Conservation (phyloP, 306 rosid species). For the Echinosophora koreensis region DNA sequence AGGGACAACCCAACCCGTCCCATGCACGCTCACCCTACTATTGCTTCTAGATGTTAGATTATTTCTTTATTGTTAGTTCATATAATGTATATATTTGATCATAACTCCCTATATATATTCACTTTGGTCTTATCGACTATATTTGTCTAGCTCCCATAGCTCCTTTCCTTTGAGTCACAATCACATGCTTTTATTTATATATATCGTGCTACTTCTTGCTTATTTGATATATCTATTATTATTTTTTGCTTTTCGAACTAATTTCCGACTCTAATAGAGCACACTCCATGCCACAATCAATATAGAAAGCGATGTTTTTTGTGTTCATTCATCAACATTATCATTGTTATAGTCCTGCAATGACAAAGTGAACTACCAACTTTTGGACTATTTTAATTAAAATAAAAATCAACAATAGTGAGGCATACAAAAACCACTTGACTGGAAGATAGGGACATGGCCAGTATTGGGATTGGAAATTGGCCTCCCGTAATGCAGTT, state of each 20-base stretch:
- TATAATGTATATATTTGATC: too few relatives aligned
- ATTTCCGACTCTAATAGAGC: constrained; percentile 37
- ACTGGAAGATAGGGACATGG: constrained; percentile 39
- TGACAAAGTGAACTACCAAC: constrained; percentile 52
- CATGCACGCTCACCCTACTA: too few relatives aligned
- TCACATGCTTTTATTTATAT: constrained; percentile 25
- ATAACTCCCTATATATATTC: too few relatives aligned
- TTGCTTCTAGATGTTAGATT: too few relatives aligned
- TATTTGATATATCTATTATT: constrained; percentile 9
- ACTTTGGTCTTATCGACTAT: constrained; percentile 6
- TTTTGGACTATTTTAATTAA: constrained; percentile 43
- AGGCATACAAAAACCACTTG: constrained; percentile 43
- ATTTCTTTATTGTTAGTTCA: too few relatives aligned
- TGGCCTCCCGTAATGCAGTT: constrained; percentile 27
- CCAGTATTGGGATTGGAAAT: constrained; percentile 27
- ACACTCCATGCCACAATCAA: constrained; percentile 44
- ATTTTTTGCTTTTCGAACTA: constrained; percentile 19
- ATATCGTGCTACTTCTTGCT: constrained; percentile 38
- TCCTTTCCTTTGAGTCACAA: constrained; percentile 24
- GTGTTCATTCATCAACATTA: constrained; percentile 37
- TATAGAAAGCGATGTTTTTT: constrained; percentile 41
- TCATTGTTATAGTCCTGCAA: constrained; percentile 21
- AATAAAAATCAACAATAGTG: constrained; percentile 29
- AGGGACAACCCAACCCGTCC: too few relatives aligned
- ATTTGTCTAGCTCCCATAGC: constrained; percentile 9